These are phyloP conservation scores for Dactylonectria estremocensis DNA, from an alignment of 2,329 filamentous ascomycete species.

Conservation along the genomic window DNA sequence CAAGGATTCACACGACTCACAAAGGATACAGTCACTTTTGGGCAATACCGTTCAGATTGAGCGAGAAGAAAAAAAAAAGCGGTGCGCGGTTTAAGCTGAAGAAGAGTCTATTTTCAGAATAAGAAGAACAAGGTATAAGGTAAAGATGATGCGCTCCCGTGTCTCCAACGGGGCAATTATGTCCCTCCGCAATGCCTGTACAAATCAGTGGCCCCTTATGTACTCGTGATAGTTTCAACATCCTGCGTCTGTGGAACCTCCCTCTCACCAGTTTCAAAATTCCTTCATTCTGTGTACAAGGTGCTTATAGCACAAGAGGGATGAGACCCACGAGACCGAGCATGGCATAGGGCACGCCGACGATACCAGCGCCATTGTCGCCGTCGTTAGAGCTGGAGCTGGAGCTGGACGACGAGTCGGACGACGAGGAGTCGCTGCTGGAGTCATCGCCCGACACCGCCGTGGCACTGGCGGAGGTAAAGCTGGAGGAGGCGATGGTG, in stretches of 20 bases:
- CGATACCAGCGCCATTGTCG: slow-evolving; percentile 35
- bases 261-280: neutral
- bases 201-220: neutral
- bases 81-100: neutral
- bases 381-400: neutral
- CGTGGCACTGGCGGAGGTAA: neutral
- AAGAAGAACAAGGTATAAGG: neutral
- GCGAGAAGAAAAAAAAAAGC: too few relatives aligned
- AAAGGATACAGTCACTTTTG: neutral
- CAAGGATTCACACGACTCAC: neutral
- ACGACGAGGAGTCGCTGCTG: neutral
- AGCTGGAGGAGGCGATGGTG: neutral
- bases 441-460: neutral
- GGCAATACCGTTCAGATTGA: neutral
- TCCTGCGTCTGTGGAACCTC: neutral
- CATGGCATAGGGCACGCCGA: slow-evolving; percentile 40
- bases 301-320: slow-evolving; percentile 46
- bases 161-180: neutral
- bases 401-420: slow-evolving; percentile 18
- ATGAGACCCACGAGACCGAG: slow-evolving; percentile 43
- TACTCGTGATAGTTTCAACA: neutral
- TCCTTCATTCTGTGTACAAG: neutral
- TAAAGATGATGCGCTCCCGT: neutral
- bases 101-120: neutral
- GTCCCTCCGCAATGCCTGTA: neutral